Evolutionary conservation across 257 asterid species (phyloP).

Genomic region (Solanum habrochaites): DNA sequence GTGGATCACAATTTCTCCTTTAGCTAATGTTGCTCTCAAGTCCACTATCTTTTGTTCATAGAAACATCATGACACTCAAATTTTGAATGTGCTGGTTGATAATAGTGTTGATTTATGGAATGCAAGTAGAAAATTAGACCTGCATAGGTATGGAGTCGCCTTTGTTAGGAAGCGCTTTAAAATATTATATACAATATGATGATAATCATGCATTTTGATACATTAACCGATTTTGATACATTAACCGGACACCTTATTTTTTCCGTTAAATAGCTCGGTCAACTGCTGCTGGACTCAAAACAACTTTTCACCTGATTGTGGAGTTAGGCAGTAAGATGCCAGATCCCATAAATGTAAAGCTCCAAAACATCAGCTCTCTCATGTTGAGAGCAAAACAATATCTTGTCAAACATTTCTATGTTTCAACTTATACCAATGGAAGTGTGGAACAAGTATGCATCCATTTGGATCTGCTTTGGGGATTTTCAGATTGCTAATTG

Average conservation of each 20-base stretch:
- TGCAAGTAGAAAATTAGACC: background rate
- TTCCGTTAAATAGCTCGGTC: background rate
- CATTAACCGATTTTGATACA: background rate
- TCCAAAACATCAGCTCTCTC: background rate
- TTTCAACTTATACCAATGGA: background rate
- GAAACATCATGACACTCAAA: background rate
- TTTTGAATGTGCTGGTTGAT: background rate
- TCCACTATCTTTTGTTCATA: background rate
- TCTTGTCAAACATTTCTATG: background rate
- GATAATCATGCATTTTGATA: background rate
- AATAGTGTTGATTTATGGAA: background rate
- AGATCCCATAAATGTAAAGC: background rate
- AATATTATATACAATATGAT: no score
- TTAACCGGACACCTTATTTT: background rate
- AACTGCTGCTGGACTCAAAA: background rate
- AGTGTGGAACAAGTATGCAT: background rate
- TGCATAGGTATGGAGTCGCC: background rate
- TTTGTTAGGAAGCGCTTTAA: background rate
- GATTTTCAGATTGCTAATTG: background rate
- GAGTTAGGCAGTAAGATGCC: background rate
- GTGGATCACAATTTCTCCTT: background rate
- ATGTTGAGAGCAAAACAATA: background rate
- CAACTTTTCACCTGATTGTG: background rate
- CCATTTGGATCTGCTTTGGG: background rate
- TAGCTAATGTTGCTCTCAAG: background rate